Evolutionary conservation across 371 early-diverging fungal species (phyloP).

Genomic region (Haplosporangium sp.): DNA sequence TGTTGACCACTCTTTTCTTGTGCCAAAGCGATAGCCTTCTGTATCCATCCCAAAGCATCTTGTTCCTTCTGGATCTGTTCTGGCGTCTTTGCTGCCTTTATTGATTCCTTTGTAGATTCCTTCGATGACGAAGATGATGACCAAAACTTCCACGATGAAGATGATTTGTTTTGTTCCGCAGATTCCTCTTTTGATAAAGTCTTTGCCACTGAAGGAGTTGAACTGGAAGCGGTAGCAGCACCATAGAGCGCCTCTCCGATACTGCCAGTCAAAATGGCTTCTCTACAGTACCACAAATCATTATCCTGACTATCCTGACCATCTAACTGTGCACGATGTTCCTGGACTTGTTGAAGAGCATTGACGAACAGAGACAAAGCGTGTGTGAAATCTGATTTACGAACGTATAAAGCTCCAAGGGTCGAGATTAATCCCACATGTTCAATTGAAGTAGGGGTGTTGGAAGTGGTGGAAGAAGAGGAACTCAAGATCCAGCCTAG

Average conservation of each 20-base stretch:
- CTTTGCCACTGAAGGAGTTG: background rate
- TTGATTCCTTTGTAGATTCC: background rate
- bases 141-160: slow-evolving; percentile 52
- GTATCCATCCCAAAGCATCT: slow-evolving; percentile 53
- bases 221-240: slow-evolving; percentile 13
- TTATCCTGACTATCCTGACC: slow-evolving; percentile 1
- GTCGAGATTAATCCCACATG: slow-evolving; percentile 42
- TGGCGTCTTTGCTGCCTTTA: background rate
- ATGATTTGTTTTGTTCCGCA: slow-evolving; percentile 25
- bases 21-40: slow-evolving; percentile 47
- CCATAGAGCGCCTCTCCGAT: slow-evolving; percentile 51
- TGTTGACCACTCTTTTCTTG: slow-evolving; percentile 41
- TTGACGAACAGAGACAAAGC: slow-evolving; percentile 47
- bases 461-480: background rate
- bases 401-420: slow-evolving; percentile 46
- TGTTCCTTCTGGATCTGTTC: slow-evolving; percentile 34
- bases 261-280: slow-evolving; percentile 48
- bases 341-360: slow-evolving; percentile 38
- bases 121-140: slow-evolving; percentile 12
- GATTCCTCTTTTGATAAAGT: background rate
- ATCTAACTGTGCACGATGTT: slow-evolving; percentile 23
- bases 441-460: slow-evolving; percentile 4
- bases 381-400: slow-evolving; percentile 31
- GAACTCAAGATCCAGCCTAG: slow-evolving; percentile 38
- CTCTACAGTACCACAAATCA: slow-evolving; percentile 49